Evolutionary conservation across 176 grass and related monocot species (phyloP), one percentile per base, ranked within the genome.

Genomic region (Neostapfia colusana): DNA sequence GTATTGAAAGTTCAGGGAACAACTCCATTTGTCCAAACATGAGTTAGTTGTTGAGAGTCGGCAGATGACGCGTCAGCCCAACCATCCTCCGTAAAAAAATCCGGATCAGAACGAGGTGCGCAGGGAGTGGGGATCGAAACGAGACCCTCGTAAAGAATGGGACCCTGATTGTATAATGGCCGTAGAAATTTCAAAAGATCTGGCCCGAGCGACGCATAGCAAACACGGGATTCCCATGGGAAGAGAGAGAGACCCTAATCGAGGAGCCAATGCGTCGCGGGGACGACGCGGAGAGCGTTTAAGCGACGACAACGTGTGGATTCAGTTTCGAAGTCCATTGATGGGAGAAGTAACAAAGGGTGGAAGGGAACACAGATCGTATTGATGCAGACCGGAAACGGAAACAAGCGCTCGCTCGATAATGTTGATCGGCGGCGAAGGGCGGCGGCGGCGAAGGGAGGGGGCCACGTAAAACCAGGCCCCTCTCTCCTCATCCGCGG

Each of bases 391-490:
- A 75, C 34, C 56, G 73, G 38, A 31, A 26, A n/a, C n/a, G n/a
- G n/a, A n/a, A n/a, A n/a, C n/a, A n/a, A n/a, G n/a, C n/a, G n/a
- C n/a, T n/a, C n/a, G n/a, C n/a, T n/a, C n/a, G n/a, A n/a, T n/a
- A n/a, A n/a, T n/a, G n/a, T n/a, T n/a, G n/a, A n/a, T n/a, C n/a
- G n/a, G n/a, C n/a, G n/a, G n/a, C n/a, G n/a, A n/a, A n/a, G n/a
- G n/a, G n/a, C n/a, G n/a, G n/a, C n/a, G n/a, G n/a, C n/a, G n/a
- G n/a, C n/a, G n/a, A 6, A 26, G 28, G 11, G 61, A 23, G 75
- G 62, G 46, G 7, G 45, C 50, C 35, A 67, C 28, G 3, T 66
- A 78, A 78, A 78, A 54, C 62, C 62, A 25, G 70, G 26, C 25
- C 50, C 34, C 70, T 54, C 28, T 18, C 20, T 25, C 2, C 16